Conservation (phyloP, 306 rosid genomes). For the Cucumis cinereus region DNA sequence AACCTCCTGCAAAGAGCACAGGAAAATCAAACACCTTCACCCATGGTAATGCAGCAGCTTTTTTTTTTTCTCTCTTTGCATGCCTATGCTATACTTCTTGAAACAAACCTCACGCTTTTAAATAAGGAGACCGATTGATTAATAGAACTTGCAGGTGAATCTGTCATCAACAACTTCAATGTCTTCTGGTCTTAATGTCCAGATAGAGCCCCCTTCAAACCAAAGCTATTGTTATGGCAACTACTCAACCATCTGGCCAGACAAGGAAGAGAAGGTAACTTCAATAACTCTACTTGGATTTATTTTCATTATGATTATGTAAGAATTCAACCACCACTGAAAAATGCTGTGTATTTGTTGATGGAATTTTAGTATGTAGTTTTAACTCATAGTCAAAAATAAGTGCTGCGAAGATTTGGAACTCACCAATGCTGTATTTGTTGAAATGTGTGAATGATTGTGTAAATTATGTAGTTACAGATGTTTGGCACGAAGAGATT, state of each 20-base stretch:
- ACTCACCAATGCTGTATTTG: background rate
- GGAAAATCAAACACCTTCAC: slow-evolving; percentile 24
- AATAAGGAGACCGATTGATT: slow-evolving; percentile 7
- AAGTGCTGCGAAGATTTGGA: background rate
- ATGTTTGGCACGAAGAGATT: slow-evolving; percentile 53
- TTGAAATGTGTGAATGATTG: background rate
- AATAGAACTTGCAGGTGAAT: slow-evolving; percentile 42
- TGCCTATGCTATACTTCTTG: no score
- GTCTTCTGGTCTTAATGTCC: slow-evolving; percentile 26
- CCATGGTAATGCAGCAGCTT: slow-evolving; percentile 27
- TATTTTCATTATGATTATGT: background rate
- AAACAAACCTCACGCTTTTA: background rate
- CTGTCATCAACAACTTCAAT: slow-evolving; percentile 24
- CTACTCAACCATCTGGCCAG: slow-evolving; percentile 19
- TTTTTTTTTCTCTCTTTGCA: background rate
- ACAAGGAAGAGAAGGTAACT: slow-evolving; percentile 43
- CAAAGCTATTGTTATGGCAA: slow-evolving; percentile 43
- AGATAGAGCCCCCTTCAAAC: slow-evolving; percentile 99
- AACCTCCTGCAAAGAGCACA: slow-evolving; percentile 30
- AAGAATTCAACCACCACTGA: background rate
- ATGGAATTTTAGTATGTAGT: background rate
- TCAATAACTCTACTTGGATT: background rate
- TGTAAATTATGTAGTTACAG: slow-evolving; percentile 21
- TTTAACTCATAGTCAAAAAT: background rate
- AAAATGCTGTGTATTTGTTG: background rate